These are phyloP conservation scores for Ceraceosorus guamensis DNA, from an alignment of 1,284 basidiomycete species.

Conservation along the genomic window DNA sequence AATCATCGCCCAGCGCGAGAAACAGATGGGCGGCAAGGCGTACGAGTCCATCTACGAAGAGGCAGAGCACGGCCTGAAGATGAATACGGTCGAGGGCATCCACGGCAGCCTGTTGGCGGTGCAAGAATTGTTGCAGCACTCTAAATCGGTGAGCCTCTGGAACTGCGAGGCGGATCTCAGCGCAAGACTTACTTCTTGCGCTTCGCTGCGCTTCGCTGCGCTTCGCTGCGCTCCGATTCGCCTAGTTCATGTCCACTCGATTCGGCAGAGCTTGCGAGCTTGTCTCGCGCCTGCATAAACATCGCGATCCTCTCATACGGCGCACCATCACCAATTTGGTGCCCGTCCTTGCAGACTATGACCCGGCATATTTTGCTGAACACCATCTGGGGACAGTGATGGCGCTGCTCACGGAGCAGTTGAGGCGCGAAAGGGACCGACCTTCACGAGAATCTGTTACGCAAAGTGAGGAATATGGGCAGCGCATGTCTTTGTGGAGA, in stretches of 20 bases:
- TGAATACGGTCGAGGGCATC: constrained; percentile 72
- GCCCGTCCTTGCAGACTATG: constrained; percentile 43
- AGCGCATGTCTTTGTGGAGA: background rate
- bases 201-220: background rate
- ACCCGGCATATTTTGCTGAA: constrained; percentile 44
- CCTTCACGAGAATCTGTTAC: constrained; percentile 28
- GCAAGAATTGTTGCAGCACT: constrained; percentile 82
- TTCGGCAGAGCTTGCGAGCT: constrained; percentile 84
- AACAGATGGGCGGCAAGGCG: constrained; percentile 45
- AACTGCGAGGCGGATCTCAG: background rate
- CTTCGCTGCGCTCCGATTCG: background rate
- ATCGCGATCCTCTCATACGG: constrained; percentile 82
- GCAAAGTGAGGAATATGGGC: constrained; percentile 10
- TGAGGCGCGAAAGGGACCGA: constrained; percentile 36
- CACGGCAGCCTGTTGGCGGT: constrained; percentile 90
- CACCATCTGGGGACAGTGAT: constrained; percentile 43
- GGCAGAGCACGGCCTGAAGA: constrained; percentile 76
- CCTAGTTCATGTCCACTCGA: constrained; percentile 83
- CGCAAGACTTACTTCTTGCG: background rate
- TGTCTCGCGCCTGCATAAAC: constrained; percentile 83
- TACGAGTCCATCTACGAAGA: constrained; percentile 60
- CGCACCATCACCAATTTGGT: constrained; percentile 44
- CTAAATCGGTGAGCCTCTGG: constrained; percentile 66
- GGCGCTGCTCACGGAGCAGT: constrained; percentile 29
- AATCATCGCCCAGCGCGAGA: constrained; percentile 42